phyloP scores from a whole-genome alignment of 2,329 filamentous ascomycete genomes.

The Colletotrichum salicis region DNA sequence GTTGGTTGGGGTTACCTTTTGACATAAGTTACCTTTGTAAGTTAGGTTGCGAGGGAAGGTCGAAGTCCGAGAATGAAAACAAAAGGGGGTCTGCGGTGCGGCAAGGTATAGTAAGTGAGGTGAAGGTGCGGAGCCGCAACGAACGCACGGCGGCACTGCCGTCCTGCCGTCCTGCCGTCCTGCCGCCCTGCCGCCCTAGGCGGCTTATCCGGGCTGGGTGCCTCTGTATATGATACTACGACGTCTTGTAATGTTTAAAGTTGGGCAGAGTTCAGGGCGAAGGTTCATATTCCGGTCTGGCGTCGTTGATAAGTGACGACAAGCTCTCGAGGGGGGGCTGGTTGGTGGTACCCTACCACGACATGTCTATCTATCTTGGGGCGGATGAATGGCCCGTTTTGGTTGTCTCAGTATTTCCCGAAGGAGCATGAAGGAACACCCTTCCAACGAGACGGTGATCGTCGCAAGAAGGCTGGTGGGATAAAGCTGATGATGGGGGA shows the following conservation, averaged over 20 bases:
- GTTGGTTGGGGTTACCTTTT: too few relatives aligned
- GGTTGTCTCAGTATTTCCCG: background rate
- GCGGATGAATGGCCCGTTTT: too few relatives aligned
- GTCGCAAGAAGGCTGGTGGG: conserved; percentile 6
- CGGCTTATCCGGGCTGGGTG: too few relatives aligned
- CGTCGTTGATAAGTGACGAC: background rate
- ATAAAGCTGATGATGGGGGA: background rate
- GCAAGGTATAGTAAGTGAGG: too few relatives aligned
- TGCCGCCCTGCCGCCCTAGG: background rate
- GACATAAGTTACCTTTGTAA: too few relatives aligned
- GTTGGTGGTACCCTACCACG: background rate
- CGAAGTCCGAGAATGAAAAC: background rate
- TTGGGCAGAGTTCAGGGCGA: background rate
- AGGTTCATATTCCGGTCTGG: background rate
- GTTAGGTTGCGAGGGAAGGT: background rate
- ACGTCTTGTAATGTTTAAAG: too few relatives aligned
- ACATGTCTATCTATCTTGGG: background rate
- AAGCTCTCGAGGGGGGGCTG: background rate
- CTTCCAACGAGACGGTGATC: conserved; percentile 10
- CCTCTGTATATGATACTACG: too few relatives aligned
- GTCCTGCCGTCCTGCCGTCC: background rate
- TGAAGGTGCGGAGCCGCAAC: background rate
- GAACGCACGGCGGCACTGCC: background rate
- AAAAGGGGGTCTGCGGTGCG: background rate
- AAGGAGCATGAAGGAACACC: background rate